Conservation (phyloP, 306 rosid genomes). For the Citrullus mucosospermus region DNA sequence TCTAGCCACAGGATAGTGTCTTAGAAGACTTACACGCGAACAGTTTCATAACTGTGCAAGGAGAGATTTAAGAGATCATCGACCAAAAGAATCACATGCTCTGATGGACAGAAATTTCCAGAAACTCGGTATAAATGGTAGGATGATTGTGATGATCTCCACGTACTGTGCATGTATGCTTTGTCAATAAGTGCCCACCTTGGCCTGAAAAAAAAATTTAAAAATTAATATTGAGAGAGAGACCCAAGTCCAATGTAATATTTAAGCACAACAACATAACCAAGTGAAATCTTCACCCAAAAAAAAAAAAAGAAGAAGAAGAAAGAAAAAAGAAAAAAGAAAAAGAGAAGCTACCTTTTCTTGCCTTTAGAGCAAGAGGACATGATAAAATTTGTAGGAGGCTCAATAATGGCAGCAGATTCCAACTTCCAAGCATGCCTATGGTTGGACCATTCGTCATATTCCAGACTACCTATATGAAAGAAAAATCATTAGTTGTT, state of each 20-base stretch:
- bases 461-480: slow-evolving; percentile 74
- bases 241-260: slow-evolving; percentile 9
- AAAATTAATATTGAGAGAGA: background rate
- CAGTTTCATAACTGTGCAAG: slow-evolving; percentile 87
- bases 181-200: slow-evolving; percentile 99
- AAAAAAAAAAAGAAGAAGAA: background rate
- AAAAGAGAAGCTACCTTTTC: slow-evolving; percentile 41
- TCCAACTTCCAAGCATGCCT: slow-evolving; percentile 99
- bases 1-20: background rate
- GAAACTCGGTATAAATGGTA: slow-evolving; percentile 71
- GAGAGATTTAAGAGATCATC: slow-evolving; percentile 72
- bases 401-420: slow-evolving; percentile 89
- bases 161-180: slow-evolving; percentile 92
- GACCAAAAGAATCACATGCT: slow-evolving; percentile 67
- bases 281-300: background rate
- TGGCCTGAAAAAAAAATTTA: slow-evolving; percentile 39
- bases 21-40: slow-evolving; percentile 65
- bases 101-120: slow-evolving; percentile 61
- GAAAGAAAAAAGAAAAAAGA: background rate
- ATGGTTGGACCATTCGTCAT: slow-evolving; percentile 95
- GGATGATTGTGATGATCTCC: slow-evolving; percentile 97
- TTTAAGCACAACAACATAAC: slow-evolving; percentile 8
- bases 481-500: slow-evolving; percentile 8
- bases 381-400: slow-evolving; percentile 72
- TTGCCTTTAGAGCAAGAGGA: slow-evolving; percentile 80